Conservation (phyloP, 495 filamentous ascomycete genomes). For the Xylaria scruposa region DNA sequence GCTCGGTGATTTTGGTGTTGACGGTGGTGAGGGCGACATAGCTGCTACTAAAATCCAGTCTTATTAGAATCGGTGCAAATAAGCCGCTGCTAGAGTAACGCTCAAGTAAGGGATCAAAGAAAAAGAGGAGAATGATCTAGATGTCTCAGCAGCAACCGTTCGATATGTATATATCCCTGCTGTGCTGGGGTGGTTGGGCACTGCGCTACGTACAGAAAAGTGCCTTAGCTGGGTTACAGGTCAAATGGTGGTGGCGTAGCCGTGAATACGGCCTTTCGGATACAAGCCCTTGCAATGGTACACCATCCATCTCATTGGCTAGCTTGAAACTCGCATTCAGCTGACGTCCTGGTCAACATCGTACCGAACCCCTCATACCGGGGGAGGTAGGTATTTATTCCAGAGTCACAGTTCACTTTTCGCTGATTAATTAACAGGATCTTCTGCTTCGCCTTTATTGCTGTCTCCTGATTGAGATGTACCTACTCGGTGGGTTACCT, state of each 20-base stretch:
- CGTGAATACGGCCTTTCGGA: background rate
- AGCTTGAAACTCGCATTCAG: slow-evolving; percentile 4
- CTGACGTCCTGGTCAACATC: background rate
- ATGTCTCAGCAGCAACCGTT: background rate
- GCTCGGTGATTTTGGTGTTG: slow-evolving; percentile 39
- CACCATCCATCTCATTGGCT: slow-evolving; percentile 14
- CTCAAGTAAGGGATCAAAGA: background rate
- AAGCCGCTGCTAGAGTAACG: background rate
- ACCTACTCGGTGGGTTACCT: background rate
- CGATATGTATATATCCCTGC: background rate
- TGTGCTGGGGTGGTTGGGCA: slow-evolving; percentile 2
- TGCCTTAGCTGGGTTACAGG: slow-evolving; percentile 16
- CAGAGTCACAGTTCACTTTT: background rate
- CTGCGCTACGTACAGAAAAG: background rate
- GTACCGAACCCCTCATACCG: background rate
- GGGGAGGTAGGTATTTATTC: background rate
- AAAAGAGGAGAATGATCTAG: background rate
- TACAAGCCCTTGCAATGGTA: background rate
- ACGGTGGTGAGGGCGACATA: slow-evolving; percentile 34
- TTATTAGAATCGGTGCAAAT: background rate
- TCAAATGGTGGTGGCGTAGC: slow-evolving; percentile 3
- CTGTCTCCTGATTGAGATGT: background rate
- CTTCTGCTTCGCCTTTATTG: background rate
- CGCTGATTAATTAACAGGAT: background rate
- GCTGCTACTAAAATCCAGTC: background rate